phyloP scores from a whole-genome alignment of 768 basidiomycete genomes.

The Phaffia australis region DNA sequence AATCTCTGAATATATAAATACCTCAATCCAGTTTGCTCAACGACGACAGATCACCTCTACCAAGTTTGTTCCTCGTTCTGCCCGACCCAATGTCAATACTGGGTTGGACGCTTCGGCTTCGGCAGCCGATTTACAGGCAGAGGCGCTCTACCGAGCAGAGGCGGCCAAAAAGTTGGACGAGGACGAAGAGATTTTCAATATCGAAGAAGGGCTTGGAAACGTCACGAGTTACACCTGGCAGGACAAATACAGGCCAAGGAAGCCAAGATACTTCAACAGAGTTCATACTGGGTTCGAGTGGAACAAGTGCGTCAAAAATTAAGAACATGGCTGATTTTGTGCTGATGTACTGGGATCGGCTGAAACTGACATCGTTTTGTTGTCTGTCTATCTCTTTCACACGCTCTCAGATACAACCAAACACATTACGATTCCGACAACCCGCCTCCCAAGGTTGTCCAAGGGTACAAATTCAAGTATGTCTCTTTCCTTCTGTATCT shows the following conservation, averaged over 20 bases:
- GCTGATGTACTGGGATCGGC: background rate
- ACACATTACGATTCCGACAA: conserved; percentile 99
- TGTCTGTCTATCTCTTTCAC: background rate
- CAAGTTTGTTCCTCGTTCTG: conserved; percentile 67
- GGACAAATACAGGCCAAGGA: conserved; percentile 93
- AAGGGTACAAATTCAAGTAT: conserved; percentile 75
- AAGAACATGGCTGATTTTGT: background rate
- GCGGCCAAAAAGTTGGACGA: conserved; percentile 88
- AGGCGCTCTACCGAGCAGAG: conserved; percentile 47
- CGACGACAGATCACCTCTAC: conserved; percentile 73
- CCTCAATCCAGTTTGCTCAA: conserved; percentile 52
- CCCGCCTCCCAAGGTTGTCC: conserved; percentile 97
- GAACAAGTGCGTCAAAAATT: conserved; percentile 57
- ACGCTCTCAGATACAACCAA: conserved; percentile 60
- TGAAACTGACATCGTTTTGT: background rate
- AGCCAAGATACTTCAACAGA: conserved; percentile 96
- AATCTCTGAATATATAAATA: background rate
- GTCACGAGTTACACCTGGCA: conserved; percentile 85
- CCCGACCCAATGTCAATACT: conserved; percentile 24
- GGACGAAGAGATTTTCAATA: conserved; percentile 89
- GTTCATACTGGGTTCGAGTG: conserved; percentile 99
- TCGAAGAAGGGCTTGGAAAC: conserved; percentile 75
- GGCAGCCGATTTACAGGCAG: conserved; percentile 62
- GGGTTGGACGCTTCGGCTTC: conserved; percentile 45
- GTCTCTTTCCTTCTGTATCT: conserved; percentile 23